Base-by-base conservation (phyloP, 805 yeast species). In the Wickerhamiella azyma region DNA sequence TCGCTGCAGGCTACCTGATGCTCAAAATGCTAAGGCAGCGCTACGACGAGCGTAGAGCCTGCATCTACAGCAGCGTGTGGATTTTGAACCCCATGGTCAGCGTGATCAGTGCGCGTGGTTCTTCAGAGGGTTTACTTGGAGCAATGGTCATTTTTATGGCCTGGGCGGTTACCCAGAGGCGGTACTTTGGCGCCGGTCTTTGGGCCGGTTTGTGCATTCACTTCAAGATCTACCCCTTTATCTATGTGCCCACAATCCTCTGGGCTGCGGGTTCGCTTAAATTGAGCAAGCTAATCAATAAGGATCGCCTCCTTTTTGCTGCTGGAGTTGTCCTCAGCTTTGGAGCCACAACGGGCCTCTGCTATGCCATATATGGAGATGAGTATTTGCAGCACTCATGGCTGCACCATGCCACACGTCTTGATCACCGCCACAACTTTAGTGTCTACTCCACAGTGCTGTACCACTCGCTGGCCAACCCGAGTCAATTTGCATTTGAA, bases 401-500 rank as follows among this genome's bases (percentile, higher is more conserved):
- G 59, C 58, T 85, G 4, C 88, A 89, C 59, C 98, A 89, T 61
- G 65, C 89, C 37, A 68, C 75, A 8, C 69, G 98, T 50, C 63
- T 85, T 3, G 98, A 92, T 61, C 98, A 92, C 62, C 75, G 98
- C 41, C 98, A 92, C 64, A 92, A 92, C 63, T 92, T 92, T 59
- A 84, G 95, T 4, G 68, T 88, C 2, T 92, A 88, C 72, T 83
- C 88, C 60, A 66, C 85, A 10, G 66, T 79, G 18, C 66, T 92
- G 36, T 67, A 67, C 51, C 60, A 62, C 52, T 42, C 45, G 28
- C 38, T 43, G 9, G 59, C 62, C 11, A 53, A 58, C 9, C 62
- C 61, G n/a, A 21, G 35, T n/a, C 11, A 17, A 13, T 16, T 45
- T 16, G 48, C 41, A 19, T 28, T 52, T 19, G 59, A 56, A 41